Conservation (phyloP, 2,329 filamentous ascomycete species). For the Coleophoma cylindrospora region DNA sequence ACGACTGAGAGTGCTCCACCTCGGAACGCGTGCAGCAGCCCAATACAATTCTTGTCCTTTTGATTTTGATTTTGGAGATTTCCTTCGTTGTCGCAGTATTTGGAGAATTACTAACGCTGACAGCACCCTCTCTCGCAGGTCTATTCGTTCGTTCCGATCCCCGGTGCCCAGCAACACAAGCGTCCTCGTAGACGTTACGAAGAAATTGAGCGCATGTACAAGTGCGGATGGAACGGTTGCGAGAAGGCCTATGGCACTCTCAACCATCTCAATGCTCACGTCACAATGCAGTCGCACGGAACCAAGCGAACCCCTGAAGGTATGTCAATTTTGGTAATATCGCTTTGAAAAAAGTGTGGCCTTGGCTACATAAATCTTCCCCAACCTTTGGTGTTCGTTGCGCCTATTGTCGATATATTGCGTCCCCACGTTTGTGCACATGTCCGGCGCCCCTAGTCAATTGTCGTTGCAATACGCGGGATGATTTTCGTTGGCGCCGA, state of each 20-base stretch:
- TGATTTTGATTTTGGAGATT: constrained; percentile 1
- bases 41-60: background rate
- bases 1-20: too few relatives aligned
- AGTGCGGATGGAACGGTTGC: constrained; percentile 96
- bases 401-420: background rate
- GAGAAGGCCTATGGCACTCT: constrained; percentile 98
- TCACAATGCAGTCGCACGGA: constrained; percentile 98
- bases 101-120: constrained; percentile 15
- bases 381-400: background rate
- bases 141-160: constrained; percentile 96
- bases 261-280: constrained; percentile 96
- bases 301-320: constrained; percentile 95
- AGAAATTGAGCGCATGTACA: constrained; percentile 99
- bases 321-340: constrained; percentile 41
- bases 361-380: background rate
- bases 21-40: too few relatives aligned
- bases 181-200: constrained; percentile 89
- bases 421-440: constrained; percentile 8
- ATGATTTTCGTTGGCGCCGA: constrained; percentile 34
- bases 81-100: constrained; percentile 1
- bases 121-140: constrained; percentile 63
- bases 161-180: constrained; percentile 95
- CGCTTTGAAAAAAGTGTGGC: background rate
- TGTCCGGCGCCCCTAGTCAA: constrained; percentile 9
- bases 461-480: constrained; percentile 9